Evolutionary conservation across 176 grass and related monocot species (phyloP).

Genomic region (Oryza officinalis): DNA sequence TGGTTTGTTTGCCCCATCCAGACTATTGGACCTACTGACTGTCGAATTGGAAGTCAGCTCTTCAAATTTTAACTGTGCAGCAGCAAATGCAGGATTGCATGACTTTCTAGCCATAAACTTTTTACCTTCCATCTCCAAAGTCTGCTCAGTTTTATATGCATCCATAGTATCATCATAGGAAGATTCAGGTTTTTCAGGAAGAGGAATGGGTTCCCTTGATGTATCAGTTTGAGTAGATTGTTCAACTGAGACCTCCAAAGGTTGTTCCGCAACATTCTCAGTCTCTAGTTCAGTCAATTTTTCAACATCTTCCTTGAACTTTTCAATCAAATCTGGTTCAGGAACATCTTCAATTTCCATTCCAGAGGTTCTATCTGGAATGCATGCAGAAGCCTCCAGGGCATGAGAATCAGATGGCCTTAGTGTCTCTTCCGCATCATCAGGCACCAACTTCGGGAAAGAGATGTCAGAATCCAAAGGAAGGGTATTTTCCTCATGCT

Average conservation of each 20-base stretch:
- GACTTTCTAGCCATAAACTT: constrained; percentile 47
- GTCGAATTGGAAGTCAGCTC: constrained; percentile 62
- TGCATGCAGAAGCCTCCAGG: constrained; percentile 29
- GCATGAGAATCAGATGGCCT: constrained; percentile 27
- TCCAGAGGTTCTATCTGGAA: constrained; percentile 33
- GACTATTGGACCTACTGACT: constrained; percentile 49
- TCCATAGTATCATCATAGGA: constrained; percentile 23
- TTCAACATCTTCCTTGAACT: constrained; percentile 9
- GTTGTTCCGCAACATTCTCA: constrained; percentile 37
- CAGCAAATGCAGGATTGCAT: constrained; percentile 85
- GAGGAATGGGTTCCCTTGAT: constrained; percentile 26
- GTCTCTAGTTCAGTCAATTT: constrained; percentile 23
- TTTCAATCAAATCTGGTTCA: constrained; percentile 51
- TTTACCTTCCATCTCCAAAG: constrained; percentile 51
- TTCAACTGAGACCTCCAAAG: constrained; percentile 27
- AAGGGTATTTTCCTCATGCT: constrained; percentile 22
- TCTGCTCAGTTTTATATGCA: constrained; percentile 46
- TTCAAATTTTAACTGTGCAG: constrained; percentile 91
- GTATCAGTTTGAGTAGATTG: constrained; percentile 38
- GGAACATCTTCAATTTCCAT: constrained; percentile 33
- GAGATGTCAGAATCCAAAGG: constrained; percentile 43
- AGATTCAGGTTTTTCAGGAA: constrained; percentile 50
- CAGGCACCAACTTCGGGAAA: constrained; percentile 39
- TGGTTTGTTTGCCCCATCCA: constrained; percentile 48
- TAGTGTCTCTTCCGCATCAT: constrained; percentile 35